These are phyloP conservation scores for Acidiella bohemica DNA, from an alignment of 495 filamentous ascomycete genomes.

Conservation along the genomic window DNA sequence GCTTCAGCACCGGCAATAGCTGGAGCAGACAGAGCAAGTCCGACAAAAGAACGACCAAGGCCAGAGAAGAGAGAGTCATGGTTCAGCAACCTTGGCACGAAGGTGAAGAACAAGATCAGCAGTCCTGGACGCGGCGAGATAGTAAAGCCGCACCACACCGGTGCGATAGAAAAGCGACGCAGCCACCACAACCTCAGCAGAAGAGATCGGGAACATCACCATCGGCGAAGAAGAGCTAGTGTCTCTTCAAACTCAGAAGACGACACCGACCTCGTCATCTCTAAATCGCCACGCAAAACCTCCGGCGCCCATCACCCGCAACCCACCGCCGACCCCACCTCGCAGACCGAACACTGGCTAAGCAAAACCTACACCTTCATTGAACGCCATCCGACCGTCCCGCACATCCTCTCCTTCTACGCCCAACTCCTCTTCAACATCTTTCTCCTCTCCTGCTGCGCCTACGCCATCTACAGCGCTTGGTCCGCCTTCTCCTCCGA, in stretches of 20 bases:
- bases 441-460: constrained; percentile 48
- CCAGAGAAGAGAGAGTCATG: constrained; percentile 27
- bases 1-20: constrained; percentile 23
- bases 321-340: not conserved
- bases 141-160: constrained; percentile 39
- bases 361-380: constrained; percentile 51
- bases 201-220: constrained; percentile 20
- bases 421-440: constrained; percentile 68
- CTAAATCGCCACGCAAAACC: constrained; percentile 19
- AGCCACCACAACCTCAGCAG: constrained; percentile 30
- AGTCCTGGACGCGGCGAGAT: constrained; percentile 46
- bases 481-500: constrained; percentile 60
- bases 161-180: constrained; percentile 42
- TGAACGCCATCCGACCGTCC: constrained; percentile 71
- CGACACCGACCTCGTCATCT: not conserved
- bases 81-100: constrained; percentile 34
- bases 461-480: constrained; percentile 60
- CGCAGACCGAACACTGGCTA: constrained; percentile 29
- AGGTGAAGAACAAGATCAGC: constrained; percentile 22
- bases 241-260: too few species aligned
- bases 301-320: constrained; percentile 17
- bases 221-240: too few species aligned
- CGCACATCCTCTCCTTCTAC: constrained; percentile 74
- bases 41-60: constrained; percentile 10
- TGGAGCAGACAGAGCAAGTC: constrained; percentile 4